Evolutionary conservation across 2,329 filamentous ascomycete species (phyloP).

Genomic region (Ophiostoma populinum): DNA sequence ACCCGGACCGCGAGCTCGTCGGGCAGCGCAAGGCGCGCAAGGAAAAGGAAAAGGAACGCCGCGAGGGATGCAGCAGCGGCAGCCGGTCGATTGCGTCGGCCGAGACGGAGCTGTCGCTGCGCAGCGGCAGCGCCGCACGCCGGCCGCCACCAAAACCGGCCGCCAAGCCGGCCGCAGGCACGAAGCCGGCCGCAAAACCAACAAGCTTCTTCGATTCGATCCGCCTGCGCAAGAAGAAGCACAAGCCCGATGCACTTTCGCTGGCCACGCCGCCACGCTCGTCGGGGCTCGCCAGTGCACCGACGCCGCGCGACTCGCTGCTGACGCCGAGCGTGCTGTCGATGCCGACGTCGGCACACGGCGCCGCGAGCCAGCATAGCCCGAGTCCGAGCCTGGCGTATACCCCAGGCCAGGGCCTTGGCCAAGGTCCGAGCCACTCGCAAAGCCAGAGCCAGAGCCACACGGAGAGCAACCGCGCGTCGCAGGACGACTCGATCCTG

Average conservation of each 20-base stretch:
- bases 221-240: conserved; percentile 7
- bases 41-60: conserved; percentile 22
- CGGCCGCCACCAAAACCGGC: too few relatives aligned
- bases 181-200: too few relatives aligned
- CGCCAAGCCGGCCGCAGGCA: too few relatives aligned
- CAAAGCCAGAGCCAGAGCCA: too few relatives aligned
- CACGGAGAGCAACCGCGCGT: conserved; percentile 7
- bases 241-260: conserved; percentile 1
- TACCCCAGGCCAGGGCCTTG: not conserved
- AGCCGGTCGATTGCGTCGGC: conserved; percentile 23
- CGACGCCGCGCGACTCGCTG: not conserved
- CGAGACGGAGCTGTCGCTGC: conserved; percentile 25
- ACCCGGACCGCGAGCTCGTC: conserved; percentile 33
- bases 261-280: not conserved
- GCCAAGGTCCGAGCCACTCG: too few relatives aligned
- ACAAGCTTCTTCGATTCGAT: conserved; percentile 27
- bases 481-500: conserved; percentile 23
- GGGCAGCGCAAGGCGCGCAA: conserved; percentile 35
- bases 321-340: conserved; percentile 2
- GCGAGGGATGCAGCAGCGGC: conserved; percentile 15
- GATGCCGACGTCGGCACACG: not conserved
- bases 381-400: not conserved
- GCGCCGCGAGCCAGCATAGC: not conserved
- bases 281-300: not conserved
- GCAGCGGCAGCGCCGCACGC: conserved; percentile 23